These are phyloP conservation scores for Jamesozyma rosinii DNA, from an alignment of 805 yeast species.

Conservation along the genomic window DNA sequence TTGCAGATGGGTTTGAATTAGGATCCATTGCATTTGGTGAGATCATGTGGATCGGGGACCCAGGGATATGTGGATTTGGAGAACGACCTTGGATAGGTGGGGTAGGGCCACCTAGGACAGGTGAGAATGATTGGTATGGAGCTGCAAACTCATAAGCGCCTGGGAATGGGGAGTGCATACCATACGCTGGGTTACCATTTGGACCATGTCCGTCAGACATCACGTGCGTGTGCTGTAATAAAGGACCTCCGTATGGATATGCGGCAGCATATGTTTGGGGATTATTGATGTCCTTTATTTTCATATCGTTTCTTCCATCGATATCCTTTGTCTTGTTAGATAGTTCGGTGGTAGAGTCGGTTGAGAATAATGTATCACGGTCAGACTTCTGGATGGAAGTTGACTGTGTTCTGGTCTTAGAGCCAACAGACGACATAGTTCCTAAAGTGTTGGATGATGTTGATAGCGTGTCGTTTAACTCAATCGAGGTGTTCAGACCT, in stretches of 20 bases:
- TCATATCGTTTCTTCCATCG: conserved; percentile 4
- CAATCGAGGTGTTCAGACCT: conserved; percentile 1
- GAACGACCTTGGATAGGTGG: conserved; percentile 19
- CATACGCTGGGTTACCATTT: conserved; percentile 10
- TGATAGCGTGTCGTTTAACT: not conserved
- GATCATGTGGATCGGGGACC: conserved; percentile 12
- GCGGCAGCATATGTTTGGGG: conserved; percentile 25
- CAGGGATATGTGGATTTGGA: conserved; percentile 12
- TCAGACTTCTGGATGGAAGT: conserved; percentile 22
- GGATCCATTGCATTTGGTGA: conserved; percentile 2
- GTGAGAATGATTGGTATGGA: conserved; percentile 29
- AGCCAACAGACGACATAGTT: conserved; percentile 7
- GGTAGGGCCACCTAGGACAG: conserved; percentile 21
- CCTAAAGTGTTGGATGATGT: conserved; percentile 3
- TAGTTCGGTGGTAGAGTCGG: conserved; percentile 1
- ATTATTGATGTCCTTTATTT: conserved; percentile 7
- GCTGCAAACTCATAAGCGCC: conserved; percentile 27
- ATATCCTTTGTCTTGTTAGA: conserved; percentile 9
- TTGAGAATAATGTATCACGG: conserved; percentile 9
- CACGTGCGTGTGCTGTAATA: conserved; percentile 25
- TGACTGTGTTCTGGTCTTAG: conserved; percentile 23
- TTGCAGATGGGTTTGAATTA: not conserved
- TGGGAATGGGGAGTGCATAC: conserved; percentile 27
- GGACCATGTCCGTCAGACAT: conserved; percentile 21
- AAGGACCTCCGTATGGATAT: conserved; percentile 28